Conservation (phyloP, 768 basidiomycete species). For the Collybiopsis confluens region DNA sequence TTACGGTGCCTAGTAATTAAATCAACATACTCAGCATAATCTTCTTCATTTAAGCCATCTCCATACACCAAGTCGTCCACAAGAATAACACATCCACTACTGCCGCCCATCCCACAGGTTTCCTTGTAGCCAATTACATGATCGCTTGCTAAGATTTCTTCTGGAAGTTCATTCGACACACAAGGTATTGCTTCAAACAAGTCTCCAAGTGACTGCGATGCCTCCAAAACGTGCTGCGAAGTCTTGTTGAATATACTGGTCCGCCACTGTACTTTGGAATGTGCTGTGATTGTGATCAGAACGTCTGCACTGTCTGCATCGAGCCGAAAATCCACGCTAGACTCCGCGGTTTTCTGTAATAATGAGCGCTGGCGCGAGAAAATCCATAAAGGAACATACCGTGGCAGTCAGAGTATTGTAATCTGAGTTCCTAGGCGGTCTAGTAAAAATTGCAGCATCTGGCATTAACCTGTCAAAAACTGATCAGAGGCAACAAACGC, state of each 20-base stretch:
- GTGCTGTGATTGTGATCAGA: slow-evolving; percentile 55
- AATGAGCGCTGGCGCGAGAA: background rate
- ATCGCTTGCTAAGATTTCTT: slow-evolving; percentile 32
- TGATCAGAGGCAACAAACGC: slow-evolving; percentile 7
- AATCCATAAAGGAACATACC: slow-evolving; percentile 24
- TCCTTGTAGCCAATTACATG: slow-evolving; percentile 28
- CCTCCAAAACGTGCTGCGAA: slow-evolving; percentile 65
- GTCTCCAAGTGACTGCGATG: slow-evolving; percentile 71
- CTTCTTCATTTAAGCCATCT: slow-evolving; percentile 39
- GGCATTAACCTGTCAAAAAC: slow-evolving; percentile 38
- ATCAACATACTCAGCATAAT: slow-evolving; percentile 58
- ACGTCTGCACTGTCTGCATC: slow-evolving; percentile 29
- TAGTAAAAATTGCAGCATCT: slow-evolving; percentile 58
- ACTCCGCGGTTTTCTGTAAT: slow-evolving; percentile 15
- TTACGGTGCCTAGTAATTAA: background rate
- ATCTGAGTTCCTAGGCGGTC: slow-evolving; percentile 62
- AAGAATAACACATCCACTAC: slow-evolving; percentile 47
- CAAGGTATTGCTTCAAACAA: slow-evolving; percentile 60
- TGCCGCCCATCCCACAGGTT: slow-evolving; percentile 11
- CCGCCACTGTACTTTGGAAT: slow-evolving; percentile 59
- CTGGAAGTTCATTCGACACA: slow-evolving; percentile 47
- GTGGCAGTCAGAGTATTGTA: slow-evolving; percentile 49
- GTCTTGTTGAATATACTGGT: slow-evolving; percentile 53
- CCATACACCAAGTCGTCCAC: slow-evolving; percentile 61
- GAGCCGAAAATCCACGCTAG: slow-evolving; percentile 16